Evolutionary conservation across 148 eudicot species (phyloP), one percentile per base, ranked within the genome.

Genomic region (Gaultheria prostrata): DNA sequence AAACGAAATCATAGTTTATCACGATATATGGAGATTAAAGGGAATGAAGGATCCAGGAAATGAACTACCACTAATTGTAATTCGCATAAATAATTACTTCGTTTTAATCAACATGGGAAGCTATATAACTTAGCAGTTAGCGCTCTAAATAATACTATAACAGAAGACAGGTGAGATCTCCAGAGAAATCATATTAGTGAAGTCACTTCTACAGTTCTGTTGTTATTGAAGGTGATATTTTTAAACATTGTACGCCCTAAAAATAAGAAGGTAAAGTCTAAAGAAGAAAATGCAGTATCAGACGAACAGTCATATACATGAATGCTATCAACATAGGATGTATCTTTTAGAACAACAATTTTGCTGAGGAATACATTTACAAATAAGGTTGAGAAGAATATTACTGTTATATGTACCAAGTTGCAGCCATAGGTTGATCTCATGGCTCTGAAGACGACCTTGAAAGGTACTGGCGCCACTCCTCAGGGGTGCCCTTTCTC

Each of bases 381-480:
- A 39, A 24, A 78, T 7, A 70, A 69, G 6, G 24, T 33, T 48
- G 46, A 59, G 56, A 15, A 59, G 48, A 83, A 70, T 78, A 17
- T 77, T 14, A 61, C 18, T 65, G 32, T 76, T 74, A 33, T 53
- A 63, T 76, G 35, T 87, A 84, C 79, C 79, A 81, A 65, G 56
- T 28, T 76, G 67, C 73, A 67, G 50, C 30, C 78, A 65, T 28
- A 76, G 82, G 73, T n/a, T 77, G 78, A 75, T 73, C 63, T 86
- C 84, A 85, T 54, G 82, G 77, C 73, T 76, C 65, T 76, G 35
- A 46, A 71, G 84, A 59, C 77, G 87, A 83, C 73, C 85, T 89
- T 3, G 91, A 87, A 33, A 95, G 88, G 88, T 95, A 95, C 63
- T 95, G 94, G 84, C 71, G 93, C 98, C 98, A 95, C 85, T 95